Evolutionary conservation across 2,329 filamentous ascomycete genomes (phyloP).

Genomic region (Monilinia vaccinii-corymbosi): DNA sequence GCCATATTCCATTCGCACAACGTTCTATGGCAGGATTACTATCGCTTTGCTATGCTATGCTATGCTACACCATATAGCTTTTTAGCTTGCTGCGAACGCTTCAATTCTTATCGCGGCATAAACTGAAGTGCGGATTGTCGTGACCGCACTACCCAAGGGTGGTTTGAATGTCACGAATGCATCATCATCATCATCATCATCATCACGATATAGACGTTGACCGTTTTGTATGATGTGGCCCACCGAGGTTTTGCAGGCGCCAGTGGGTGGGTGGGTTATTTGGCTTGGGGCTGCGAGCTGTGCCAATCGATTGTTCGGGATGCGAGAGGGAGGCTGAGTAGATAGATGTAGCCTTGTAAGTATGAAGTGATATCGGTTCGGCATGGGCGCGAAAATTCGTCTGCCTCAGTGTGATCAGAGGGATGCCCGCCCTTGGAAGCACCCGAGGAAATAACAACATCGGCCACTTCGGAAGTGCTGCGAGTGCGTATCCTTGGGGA

Average conservation of each 20-base stretch:
- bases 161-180: constrained; percentile 70
- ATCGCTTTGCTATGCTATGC: too few relatives aligned
- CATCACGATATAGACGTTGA: not conserved
- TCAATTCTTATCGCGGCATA: constrained; percentile 91
- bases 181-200: not conserved
- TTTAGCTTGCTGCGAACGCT: constrained; percentile 93
- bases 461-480: too few relatives aligned
- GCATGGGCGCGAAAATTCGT: too few relatives aligned
- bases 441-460: too few relatives aligned
- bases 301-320: not conserved
- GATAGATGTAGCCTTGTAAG: too few relatives aligned
- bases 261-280: not conserved
- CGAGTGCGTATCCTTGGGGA: too few relatives aligned
- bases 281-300: not conserved
- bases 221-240: not conserved
- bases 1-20: not conserved
- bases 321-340: too few relatives aligned
- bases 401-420: too few relatives aligned
- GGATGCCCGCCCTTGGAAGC: too few relatives aligned
- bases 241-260: not conserved
- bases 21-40: not conserved
- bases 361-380: too few relatives aligned
- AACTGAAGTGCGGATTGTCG: constrained; percentile 81
- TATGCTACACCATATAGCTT: constrained; percentile 43
- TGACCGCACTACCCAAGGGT: constrained; percentile 76